phyloP scores from a whole-genome alignment of 768 basidiomycete species.

The Pulveroboletus frians region DNA sequence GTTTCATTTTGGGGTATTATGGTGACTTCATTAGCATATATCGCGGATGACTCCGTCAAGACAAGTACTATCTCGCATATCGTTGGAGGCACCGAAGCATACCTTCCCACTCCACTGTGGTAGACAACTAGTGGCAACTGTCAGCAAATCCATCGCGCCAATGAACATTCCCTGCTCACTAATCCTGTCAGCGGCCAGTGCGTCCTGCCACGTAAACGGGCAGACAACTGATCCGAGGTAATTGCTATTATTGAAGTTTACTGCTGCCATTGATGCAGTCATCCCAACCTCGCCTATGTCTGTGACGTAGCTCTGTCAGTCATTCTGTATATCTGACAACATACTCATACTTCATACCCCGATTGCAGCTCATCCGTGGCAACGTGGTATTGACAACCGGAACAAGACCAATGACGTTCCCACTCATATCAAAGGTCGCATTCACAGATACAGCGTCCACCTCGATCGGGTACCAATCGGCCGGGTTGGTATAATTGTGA shows the following conservation, averaged over 20 bases:
- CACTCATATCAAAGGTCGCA: not conserved
- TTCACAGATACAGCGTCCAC: not conserved
- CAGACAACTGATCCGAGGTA: constrained; percentile 1
- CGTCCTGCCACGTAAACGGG: not conserved
- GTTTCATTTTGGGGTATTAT: not conserved
- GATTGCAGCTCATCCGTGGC: not conserved
- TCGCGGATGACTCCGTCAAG: not conserved
- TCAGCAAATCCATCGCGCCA: not conserved
- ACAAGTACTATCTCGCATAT: constrained; percentile 4
- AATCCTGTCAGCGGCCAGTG: not conserved
- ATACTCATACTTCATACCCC: not conserved
- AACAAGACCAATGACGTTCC: not conserved
- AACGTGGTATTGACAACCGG: not conserved
- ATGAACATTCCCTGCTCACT: not conserved
- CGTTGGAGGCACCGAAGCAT: not conserved
- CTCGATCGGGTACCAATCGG: not conserved
- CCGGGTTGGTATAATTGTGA: not conserved
- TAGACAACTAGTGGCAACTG: not conserved
- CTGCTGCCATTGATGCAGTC: not conserved
- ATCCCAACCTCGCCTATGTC: not conserved
- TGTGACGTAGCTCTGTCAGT: not conserved
- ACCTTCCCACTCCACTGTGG: constrained; percentile 1
- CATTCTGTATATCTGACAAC: too few relatives aligned
- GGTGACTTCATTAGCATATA: not conserved
- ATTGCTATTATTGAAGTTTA: constrained; percentile 1